Conservation (phyloP, 371 early-diverging fungal species). For the Apophysomyces ossiformis region DNA sequence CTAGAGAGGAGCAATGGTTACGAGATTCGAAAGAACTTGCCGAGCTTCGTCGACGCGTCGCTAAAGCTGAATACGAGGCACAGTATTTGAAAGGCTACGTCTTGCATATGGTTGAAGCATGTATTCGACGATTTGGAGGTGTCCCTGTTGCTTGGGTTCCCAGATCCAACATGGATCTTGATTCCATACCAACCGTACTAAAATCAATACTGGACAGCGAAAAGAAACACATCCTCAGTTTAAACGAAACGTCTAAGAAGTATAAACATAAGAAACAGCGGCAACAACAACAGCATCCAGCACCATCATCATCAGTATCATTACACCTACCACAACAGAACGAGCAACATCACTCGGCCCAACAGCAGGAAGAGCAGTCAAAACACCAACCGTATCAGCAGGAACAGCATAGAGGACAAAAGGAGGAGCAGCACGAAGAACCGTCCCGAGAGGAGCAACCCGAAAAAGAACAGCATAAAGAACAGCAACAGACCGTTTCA, state of each 20-base stretch:
- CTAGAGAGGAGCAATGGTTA: conserved; percentile 30
- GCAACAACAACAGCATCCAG: too few species aligned
- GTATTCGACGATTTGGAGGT: conserved; percentile 33
- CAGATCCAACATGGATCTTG: conserved; percentile 14
- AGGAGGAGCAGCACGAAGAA: too few species aligned
- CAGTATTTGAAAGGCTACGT: conserved; percentile 44
- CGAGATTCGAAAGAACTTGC: conserved; percentile 28
- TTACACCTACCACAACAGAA: not conserved
- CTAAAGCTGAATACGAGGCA: conserved; percentile 36
- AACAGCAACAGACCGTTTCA: too few species aligned
- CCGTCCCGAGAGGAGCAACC: too few species aligned
- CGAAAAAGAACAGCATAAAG: too few species aligned
- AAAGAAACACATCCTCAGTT: too few species aligned
- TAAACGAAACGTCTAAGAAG: too few species aligned
- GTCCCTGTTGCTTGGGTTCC: conserved; percentile 20
- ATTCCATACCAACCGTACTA: not conserved
- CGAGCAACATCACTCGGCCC: not conserved
- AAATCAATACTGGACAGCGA: too few species aligned
- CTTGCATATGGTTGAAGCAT: conserved; percentile 31
- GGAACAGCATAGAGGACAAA: too few species aligned
- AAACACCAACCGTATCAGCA: too few species aligned
- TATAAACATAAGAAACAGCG: too few species aligned
- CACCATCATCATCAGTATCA: too few species aligned
- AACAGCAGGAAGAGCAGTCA: not conserved
- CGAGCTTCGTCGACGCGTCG: conserved; percentile 23